Evolutionary conservation across 192 early-diverging fungal species (phyloP).

Genomic region (Pilaira anomala): DNA sequence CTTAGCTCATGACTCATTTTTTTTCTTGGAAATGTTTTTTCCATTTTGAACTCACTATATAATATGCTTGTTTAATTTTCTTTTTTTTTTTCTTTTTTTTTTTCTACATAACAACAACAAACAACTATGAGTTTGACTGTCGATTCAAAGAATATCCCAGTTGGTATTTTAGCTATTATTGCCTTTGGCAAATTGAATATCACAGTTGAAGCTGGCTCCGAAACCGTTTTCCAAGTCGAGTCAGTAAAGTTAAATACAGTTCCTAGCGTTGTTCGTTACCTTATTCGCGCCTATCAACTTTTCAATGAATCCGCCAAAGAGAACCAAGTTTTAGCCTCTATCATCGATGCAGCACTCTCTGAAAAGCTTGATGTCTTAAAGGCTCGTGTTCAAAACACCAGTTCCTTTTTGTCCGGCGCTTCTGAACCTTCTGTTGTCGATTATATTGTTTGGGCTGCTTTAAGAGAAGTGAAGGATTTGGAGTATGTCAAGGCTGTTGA

Average conservation of each 20-base stretch:
- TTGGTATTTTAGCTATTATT: conserved; percentile 16
- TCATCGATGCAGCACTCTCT: conserved; percentile 14
- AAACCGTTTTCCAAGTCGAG: conserved; percentile 5
- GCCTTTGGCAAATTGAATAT: neutral
- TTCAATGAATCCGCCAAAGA: conserved; percentile 16
- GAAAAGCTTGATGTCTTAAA: neutral
- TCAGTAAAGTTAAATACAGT: neutral
- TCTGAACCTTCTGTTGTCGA: conserved; percentile 10
- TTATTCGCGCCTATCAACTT: conserved; percentile 11
- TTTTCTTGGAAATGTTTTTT: conserved; percentile 2
- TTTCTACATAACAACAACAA: neutral
- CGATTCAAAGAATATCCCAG: conserved; percentile 6
- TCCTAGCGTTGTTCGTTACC: conserved; percentile 18
- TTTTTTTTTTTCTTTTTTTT: conserved; percentile 4
- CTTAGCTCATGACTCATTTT: conserved; percentile 24
- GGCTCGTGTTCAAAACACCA: neutral
- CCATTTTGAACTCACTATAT: neutral
- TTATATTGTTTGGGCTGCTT: conserved; percentile 20
- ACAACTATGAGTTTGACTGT: conserved; percentile 12
- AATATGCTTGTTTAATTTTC: neutral
- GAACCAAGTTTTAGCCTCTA: conserved; percentile 17
- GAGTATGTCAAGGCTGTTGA: conserved; percentile 21
- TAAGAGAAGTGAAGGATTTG: neutral
- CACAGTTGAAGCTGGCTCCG: neutral
- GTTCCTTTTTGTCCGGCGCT: conserved; percentile 14